phyloP scores from a whole-genome alignment of 2,329 filamentous ascomycete genomes.

The Phyllosticta ampelicida region DNA sequence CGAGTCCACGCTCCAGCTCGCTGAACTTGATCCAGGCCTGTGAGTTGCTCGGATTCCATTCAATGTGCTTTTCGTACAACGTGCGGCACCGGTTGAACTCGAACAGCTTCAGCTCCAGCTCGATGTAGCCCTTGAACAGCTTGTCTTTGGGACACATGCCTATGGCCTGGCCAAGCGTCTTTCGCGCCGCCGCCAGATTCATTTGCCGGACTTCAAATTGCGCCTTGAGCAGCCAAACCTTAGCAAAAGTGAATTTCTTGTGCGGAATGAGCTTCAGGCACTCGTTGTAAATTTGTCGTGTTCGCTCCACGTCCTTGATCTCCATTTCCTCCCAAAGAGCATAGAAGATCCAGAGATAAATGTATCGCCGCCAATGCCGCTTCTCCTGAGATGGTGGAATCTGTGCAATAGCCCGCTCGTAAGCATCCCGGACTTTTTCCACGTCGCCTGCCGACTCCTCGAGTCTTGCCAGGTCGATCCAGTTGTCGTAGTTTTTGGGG shows the following conservation, averaged over 20 bases:
- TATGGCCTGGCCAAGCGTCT: conserved; percentile 79
- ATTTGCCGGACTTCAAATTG: conserved; percentile 88
- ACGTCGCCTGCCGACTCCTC: conserved; percentile 77
- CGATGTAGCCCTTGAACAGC: conserved; percentile 86
- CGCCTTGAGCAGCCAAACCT: conserved; percentile 88
- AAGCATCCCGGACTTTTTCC: conserved; percentile 80
- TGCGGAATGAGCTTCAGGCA: conserved; percentile 83
- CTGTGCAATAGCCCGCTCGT: conserved; percentile 91
- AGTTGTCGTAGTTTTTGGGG: conserved; percentile 90
- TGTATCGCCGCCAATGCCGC: conserved; percentile 92
- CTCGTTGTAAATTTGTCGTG: conserved; percentile 82
- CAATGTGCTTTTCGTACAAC: conserved; percentile 86
- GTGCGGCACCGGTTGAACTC: conserved; percentile 87
- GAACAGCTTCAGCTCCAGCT: conserved; percentile 84
- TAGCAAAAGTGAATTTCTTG: conserved; percentile 95
- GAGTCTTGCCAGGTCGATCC: conserved; percentile 89
- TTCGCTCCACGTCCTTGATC: conserved; percentile 64
- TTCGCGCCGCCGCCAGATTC: conserved; percentile 68
- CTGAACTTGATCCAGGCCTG: conserved; percentile 96
- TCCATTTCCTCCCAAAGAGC: conserved; percentile 90
- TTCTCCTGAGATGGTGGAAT: conserved; percentile 93
- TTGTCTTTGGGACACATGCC: conserved; percentile 95
- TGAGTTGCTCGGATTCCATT: conserved; percentile 82
- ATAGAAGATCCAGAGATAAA: conserved; percentile 97
- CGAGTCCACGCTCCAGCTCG: conserved; percentile 80